Percentiles rank a stretch among this genome's conserved stretches.
Evolutionary conservation across 169 alveolate genomes (phyloP).

Genomic region (Hammondia hammondi): DNA sequence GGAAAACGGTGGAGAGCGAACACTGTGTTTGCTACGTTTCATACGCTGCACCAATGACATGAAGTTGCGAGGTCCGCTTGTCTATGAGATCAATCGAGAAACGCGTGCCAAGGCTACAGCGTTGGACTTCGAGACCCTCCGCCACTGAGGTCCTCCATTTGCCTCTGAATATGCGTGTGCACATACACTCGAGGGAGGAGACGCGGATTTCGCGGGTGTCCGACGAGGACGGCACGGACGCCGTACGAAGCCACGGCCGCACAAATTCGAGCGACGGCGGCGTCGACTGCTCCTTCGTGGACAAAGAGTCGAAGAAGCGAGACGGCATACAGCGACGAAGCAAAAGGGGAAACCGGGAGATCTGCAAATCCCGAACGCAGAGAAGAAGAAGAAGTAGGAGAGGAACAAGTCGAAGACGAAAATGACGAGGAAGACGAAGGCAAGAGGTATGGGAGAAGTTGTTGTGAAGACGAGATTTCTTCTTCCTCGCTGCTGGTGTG

Average conservation of each 20-base stretch:
- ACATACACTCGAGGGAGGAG: not conserved
- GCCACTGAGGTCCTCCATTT: too few species aligned
- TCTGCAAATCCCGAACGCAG: not conserved
- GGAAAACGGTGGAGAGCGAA: too few species aligned
- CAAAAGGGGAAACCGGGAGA: not conserved
- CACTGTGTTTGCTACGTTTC: too few species aligned
- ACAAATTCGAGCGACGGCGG: not conserved
- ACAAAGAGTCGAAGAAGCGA: conserved; percentile 13
- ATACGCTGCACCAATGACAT: too few species aligned
- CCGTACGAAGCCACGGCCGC: not conserved
- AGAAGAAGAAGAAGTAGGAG: not conserved
- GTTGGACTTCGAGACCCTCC: too few species aligned
- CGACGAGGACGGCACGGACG: not conserved
- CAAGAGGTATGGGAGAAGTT: not conserved
- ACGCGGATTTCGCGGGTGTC: not conserved
- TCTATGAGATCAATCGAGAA: too few species aligned
- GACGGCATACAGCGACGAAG: not conserved
- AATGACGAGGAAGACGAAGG: not conserved
- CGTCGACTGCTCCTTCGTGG: not conserved
- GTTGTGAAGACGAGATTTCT: not conserved
- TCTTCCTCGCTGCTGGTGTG: not conserved
- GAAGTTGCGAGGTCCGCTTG: too few species aligned
- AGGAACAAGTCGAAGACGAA: not conserved
- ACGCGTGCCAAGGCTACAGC: too few species aligned
- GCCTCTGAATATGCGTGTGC: not conserved